A percentile compares a stretch with the other conserved stretches of the same genome.
These are phyloP conservation scores for Terfezia claveryi DNA, from an alignment of 495 filamentous ascomycete species.

Conservation along the genomic window DNA sequence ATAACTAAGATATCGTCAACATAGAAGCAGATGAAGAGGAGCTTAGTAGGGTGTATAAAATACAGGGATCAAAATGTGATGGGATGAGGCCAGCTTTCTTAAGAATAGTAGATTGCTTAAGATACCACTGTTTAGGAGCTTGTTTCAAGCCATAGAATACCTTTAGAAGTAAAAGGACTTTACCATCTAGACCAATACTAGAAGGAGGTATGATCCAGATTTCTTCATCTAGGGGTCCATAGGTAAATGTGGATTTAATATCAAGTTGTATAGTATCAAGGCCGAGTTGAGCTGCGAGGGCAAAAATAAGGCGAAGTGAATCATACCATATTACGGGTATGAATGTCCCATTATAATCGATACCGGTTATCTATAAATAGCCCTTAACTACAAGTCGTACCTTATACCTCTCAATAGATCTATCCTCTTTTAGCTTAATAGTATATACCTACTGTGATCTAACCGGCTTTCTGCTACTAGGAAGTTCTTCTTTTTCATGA, in stretches of 20 bases:
- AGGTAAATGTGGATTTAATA: constrained; percentile 5
- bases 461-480: too few species aligned
- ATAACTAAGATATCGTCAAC: too few species aligned
- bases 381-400: constrained; percentile 12
- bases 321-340: constrained; percentile 3
- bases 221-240: constrained; percentile 1
- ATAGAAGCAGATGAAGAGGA: not conserved
- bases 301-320: constrained; percentile 4
- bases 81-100: not conserved
- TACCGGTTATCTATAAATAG: constrained; percentile 9
- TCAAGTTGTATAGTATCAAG: too few species aligned
- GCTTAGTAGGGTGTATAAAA: not conserved
- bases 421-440: constrained; percentile 5
- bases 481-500: too few species aligned
- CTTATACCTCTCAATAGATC: constrained; percentile 6
- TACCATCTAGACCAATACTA: not conserved
- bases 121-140: too few species aligned
- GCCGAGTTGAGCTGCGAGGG: constrained; percentile 2
- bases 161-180: not conserved
- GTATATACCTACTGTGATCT: constrained; percentile 15
- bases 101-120: constrained; percentile 1
- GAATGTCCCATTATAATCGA: constrained; percentile 17
- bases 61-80: constrained; percentile 3
- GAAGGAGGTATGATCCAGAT: too few species aligned
- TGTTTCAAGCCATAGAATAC: constrained; percentile 12